A percentile compares a stretch with the other conserved stretches of the same genome.
Conservation (phyloP, 345 rosid species). For the Arabidopsis thaliana region TAIR10.1 NC_003070.9:1334501-1335000, state of each 20-base stretch:
- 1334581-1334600: constrained; percentile 29
- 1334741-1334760: constrained; percentile 25
- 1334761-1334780: constrained; percentile 76
- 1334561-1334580: constrained; percentile 35
- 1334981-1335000: no score
- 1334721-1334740: not conserved
- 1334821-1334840: constrained; percentile 71
- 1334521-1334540: not conserved
- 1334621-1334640: constrained; percentile 23
- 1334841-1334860: constrained; percentile 72
- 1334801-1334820: constrained; percentile 66
- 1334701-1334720: constrained; percentile 24
- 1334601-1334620: constrained; percentile 39
- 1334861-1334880: constrained; percentile 72
- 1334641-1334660: not conserved
- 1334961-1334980: not conserved
- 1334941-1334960: constrained; percentile 64
- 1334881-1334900: constrained; percentile 67
- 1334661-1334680: constrained; percentile 27
- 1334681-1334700: not conserved
- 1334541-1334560: not conserved
- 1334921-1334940: constrained; percentile 75
- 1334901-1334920: constrained; percentile 83
- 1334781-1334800: constrained; percentile 74
- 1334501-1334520: not conserved